Percentiles rank a stretch among this genome's conserved stretches.
Evolutionary conservation across 345 rosid genomes (phyloP).

Genomic region (Ceriops zippeliana): DNA sequence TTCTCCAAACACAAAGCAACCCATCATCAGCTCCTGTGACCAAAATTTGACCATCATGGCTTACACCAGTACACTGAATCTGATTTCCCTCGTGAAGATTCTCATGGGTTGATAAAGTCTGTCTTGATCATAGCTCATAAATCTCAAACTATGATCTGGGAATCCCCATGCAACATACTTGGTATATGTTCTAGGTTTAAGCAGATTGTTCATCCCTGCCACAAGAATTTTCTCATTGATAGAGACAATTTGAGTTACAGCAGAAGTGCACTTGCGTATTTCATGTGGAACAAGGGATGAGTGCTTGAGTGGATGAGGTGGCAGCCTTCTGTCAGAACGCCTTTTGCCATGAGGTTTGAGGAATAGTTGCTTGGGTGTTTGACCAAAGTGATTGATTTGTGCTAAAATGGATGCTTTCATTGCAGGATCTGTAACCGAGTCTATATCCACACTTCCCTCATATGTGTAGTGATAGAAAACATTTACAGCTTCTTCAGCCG

Average conservation of each 20-base stretch:
- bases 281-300: constrained; percentile 81
- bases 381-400: constrained; percentile 98
- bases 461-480: constrained; percentile 99
- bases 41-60: constrained; percentile 86
- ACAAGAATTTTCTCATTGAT: constrained; percentile 80
- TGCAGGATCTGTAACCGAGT: constrained; percentile 94
- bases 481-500: constrained; percentile 97
- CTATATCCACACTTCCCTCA: constrained; percentile 98
- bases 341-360: constrained; percentile 89
- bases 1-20: constrained; percentile 80
- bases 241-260: constrained; percentile 74
- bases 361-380: constrained; percentile 98
- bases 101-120: constrained; percentile 89
- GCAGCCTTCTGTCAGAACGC: constrained; percentile 64
- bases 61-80: constrained; percentile 79
- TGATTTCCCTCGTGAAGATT: constrained; percentile 94
- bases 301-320: constrained; percentile 83
- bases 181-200: constrained; percentile 84
- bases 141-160: constrained; percentile 94
- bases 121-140: constrained; percentile 95
- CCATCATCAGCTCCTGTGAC: constrained; percentile 98
- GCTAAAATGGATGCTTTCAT: constrained; percentile 99
- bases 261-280: constrained; percentile 65
- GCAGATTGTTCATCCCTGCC: constrained; percentile 63
- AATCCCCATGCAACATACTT: constrained; percentile 96